These are phyloP conservation scores for Linanthus parryae DNA, from an alignment of 148 eudicot species.

Conservation along the genomic window DNA sequence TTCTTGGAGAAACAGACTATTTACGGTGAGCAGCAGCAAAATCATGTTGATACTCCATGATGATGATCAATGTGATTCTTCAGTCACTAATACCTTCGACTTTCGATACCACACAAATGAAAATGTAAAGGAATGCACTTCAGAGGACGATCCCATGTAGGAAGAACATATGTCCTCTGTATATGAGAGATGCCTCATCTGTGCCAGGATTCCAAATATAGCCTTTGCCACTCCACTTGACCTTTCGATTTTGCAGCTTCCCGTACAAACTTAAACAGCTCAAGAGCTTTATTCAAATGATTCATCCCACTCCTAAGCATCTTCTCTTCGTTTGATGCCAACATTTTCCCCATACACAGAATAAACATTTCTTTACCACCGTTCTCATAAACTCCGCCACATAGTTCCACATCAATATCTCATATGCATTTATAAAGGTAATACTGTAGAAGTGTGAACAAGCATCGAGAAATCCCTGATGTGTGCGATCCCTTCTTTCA, in stretches of 20 bases:
- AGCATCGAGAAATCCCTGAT: conserved; percentile 68
- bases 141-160: conserved; percentile 49
- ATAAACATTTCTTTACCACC: conserved; percentile 32
- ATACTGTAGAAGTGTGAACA: conserved; percentile 73
- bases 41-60: no score
- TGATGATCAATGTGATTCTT: no score
- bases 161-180: conserved; percentile 56
- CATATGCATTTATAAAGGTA: conserved; percentile 56
- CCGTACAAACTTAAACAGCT: conserved; percentile 67
- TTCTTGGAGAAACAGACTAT: no score
- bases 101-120: no score
- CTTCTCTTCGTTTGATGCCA: conserved; percentile 62
- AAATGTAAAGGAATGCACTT: no score
- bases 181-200: conserved; percentile 34
- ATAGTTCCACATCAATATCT: conserved; percentile 68
- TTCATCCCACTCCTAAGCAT: conserved; percentile 57
- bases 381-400: conserved; percentile 50
- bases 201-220: conserved; percentile 80
- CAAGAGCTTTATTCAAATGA: conserved; percentile 64
- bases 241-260: conserved; percentile 57
- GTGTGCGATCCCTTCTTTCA: conserved; percentile 88
- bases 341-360: conserved; percentile 70
- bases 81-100: no score
- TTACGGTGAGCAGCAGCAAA: no score
- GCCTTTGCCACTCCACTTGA: conserved; percentile 61